Conservation (phyloP, 208 protist genomes). For the Leishmania major region DNA sequence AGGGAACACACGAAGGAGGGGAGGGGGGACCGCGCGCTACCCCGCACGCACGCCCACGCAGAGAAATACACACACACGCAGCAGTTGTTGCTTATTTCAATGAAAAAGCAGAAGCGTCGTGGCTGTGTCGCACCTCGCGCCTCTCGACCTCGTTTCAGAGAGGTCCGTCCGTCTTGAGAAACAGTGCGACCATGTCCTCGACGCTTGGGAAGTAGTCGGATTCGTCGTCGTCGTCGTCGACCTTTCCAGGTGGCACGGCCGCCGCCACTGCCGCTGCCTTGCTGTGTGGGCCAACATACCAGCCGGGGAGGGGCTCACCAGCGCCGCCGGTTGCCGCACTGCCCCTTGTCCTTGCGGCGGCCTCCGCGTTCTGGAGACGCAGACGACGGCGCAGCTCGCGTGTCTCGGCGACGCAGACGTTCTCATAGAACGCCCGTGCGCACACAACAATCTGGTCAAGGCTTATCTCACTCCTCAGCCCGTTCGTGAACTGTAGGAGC, state of each 20-base stretch:
- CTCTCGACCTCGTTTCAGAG: background rate
- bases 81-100: background rate
- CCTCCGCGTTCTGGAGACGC: conserved; percentile 8
- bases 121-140: background rate
- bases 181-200: conserved; percentile 41
- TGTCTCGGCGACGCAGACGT: conserved; percentile 38
- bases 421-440: conserved; percentile 67
- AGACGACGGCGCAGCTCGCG: conserved; percentile 27
- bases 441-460: conserved; percentile 60
- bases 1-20: no score
- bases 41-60: background rate
- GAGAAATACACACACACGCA: background rate
- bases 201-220: conserved; percentile 31
- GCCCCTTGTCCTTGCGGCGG: background rate
- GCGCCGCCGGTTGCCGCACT: background rate
- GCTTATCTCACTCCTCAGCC: conserved; percentile 36
- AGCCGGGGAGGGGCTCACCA: background rate
- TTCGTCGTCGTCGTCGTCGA: background rate
- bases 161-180: conserved; percentile 33
- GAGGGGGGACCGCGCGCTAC: background rate
- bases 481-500: conserved; percentile 71
- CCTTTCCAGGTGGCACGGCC: background rate
- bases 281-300: background rate
- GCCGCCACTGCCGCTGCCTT: background rate
- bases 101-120: background rate